Evolutionary conservation across 768 basidiomycete genomes (phyloP).

Genomic region (Russula griseocarnosa): DNA sequence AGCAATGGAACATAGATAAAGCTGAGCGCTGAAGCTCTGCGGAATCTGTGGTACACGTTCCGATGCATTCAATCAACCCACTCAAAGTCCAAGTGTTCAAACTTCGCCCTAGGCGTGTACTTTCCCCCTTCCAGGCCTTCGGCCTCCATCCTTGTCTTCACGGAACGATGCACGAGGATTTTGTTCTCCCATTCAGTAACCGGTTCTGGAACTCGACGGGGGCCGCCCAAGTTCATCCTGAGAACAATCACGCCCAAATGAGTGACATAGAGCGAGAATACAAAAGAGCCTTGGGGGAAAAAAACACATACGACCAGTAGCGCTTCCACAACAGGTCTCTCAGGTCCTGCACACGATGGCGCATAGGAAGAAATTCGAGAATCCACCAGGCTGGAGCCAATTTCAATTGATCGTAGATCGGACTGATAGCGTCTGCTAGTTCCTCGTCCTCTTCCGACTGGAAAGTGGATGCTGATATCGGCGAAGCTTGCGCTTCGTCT

Average conservation of each 20-base stretch:
- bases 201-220: conserved; percentile 6
- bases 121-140: conserved; percentile 30
- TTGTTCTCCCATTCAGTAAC: not conserved
- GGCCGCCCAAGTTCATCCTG: conserved; percentile 8
- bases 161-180: conserved; percentile 10
- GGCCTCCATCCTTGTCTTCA: conserved; percentile 20
- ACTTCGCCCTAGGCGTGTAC: conserved; percentile 35
- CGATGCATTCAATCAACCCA: conserved; percentile 30
- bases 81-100: conserved; percentile 20
- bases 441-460: conserved; percentile 61
- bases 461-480: conserved; percentile 28
- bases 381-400: conserved; percentile 56
- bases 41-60: too few species aligned
- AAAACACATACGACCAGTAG: conserved; percentile 1
- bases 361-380: conserved; percentile 46
- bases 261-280: not conserved
- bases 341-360: conserved; percentile 3
- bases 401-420: conserved; percentile 56
- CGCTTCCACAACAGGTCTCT: not conserved
- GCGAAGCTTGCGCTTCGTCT: conserved; percentile 12
- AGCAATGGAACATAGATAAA: not conserved
- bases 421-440: conserved; percentile 50
- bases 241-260: not conserved
- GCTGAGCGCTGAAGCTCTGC: not conserved
- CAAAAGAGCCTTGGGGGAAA: too few species aligned